These are phyloP conservation scores for Hortaea werneckii DNA, from an alignment of 2,329 filamentous ascomycete genomes.

Conservation along the genomic window DNA sequence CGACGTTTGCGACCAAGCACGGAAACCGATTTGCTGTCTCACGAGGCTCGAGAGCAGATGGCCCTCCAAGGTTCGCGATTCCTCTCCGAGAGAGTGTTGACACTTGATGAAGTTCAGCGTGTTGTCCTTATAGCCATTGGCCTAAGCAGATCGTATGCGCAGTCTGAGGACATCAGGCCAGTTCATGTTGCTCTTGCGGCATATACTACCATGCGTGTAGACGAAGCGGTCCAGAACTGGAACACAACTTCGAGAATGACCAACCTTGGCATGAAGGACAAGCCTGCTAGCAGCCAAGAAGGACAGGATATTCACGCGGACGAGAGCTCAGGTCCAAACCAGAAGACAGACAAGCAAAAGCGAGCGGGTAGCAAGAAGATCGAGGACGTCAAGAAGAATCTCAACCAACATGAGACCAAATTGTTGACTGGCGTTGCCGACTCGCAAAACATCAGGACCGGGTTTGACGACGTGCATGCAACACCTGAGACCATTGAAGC, in stretches of 20 bases:
- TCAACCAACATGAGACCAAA: conserved; percentile 71
- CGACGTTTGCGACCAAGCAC: conserved; percentile 30
- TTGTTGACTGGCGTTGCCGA: conserved; percentile 75
- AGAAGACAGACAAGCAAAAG: background rate
- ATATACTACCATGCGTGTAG: conserved; percentile 8
- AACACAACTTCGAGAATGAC: conserved; percentile 6
- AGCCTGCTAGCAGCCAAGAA: conserved; percentile 1
- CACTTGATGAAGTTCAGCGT: conserved; percentile 48
- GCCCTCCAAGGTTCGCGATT: conserved; percentile 24
- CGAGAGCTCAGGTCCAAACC: conserved; percentile 1
- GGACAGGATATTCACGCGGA: background rate
- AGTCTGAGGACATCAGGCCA: conserved; percentile 20
- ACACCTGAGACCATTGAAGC: conserved; percentile 74
- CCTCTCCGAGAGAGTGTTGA: conserved; percentile 45
- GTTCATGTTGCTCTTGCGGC: conserved; percentile 28
- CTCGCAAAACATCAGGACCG: conserved; percentile 70
- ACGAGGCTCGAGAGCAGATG: conserved; percentile 10
- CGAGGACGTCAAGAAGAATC: conserved; percentile 44
- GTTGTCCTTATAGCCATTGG: conserved; percentile 46
- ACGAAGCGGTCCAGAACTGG: conserved; percentile 10
- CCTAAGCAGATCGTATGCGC: conserved; percentile 30
- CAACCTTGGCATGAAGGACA: conserved; percentile 2
- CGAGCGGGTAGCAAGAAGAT: conserved; percentile 19
- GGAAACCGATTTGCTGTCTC: conserved; percentile 12
- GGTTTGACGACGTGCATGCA: conserved; percentile 79